phyloP scores from a whole-genome alignment of 2,329 filamentous ascomycete species.

The Amauroascus niger region DNA sequence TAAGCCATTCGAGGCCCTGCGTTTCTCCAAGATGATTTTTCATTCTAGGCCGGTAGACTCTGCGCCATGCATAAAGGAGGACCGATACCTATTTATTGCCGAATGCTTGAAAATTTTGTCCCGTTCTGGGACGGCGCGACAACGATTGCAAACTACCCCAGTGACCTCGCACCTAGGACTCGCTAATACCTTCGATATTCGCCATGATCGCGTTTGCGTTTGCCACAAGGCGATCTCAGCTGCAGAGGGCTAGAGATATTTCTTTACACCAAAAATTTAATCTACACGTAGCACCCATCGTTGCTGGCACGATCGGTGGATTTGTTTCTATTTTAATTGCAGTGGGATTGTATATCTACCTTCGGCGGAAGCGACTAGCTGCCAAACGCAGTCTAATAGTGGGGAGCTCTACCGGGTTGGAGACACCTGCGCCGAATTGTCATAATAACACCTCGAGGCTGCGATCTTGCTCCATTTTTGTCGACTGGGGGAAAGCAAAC shows the following conservation, averaged over 20 bases:
- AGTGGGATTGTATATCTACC: constrained; percentile 20
- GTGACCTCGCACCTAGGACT: background rate
- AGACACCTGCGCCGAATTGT: background rate
- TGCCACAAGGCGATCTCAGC: background rate
- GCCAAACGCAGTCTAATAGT: constrained; percentile 2
- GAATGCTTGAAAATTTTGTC: background rate
- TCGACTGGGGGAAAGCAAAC: background rate
- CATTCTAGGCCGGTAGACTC: background rate
- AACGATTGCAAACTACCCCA: background rate
- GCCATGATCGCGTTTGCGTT: background rate
- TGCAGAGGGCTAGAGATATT: background rate
- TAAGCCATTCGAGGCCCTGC: background rate
- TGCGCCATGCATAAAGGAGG: background rate
- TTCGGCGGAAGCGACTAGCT: constrained; percentile 19
- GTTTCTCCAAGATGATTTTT: background rate
- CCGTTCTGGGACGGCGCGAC: background rate
- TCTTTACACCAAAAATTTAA: constrained; percentile 12
- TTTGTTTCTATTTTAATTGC: constrained; percentile 21
- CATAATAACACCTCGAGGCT: background rate
- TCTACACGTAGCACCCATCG: constrained; percentile 18
- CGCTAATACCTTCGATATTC: background rate
- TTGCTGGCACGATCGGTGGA: constrained; percentile 26
- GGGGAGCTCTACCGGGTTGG: no score
- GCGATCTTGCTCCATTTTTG: background rate
- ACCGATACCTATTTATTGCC: background rate